These are phyloP conservation scores for Sclerospora graminicola DNA, from an alignment of 352 stramenopile genomes.

Conservation along the genomic window DNA sequence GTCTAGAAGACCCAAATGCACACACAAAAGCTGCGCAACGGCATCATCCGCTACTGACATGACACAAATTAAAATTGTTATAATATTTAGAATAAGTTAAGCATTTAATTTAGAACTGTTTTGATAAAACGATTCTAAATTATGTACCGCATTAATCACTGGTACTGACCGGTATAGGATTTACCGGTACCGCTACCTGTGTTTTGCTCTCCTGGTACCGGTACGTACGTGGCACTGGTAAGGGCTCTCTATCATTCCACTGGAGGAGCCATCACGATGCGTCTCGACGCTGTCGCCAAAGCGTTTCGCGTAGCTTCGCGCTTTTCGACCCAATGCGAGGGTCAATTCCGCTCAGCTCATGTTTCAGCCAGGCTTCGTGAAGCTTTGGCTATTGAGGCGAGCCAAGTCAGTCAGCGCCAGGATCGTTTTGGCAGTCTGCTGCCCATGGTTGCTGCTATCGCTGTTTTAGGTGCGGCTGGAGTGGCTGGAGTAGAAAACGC, in stretches of 20 bases:
- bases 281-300: slow-evolving; percentile 38
- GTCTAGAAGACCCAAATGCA: slow-evolving; percentile 67
- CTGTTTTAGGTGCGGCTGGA: slow-evolving; percentile 23
- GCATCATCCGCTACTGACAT: slow-evolving; percentile 29
- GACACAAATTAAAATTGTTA: no score
- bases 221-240: no score
- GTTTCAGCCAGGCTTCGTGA: slow-evolving; percentile 30
- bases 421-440: slow-evolving; percentile 11
- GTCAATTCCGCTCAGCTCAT: slow-evolving; percentile 19
- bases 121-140: no score
- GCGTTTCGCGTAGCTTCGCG: slow-evolving; percentile 27
- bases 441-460: slow-evolving; percentile 13
- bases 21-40: slow-evolving; percentile 71
- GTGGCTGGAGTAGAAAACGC: slow-evolving; percentile 7
- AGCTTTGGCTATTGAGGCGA: slow-evolving; percentile 32
- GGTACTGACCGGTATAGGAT: no score
- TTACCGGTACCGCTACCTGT: no score
- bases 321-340: slow-evolving; percentile 24
- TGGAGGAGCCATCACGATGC: slow-evolving; percentile 43
- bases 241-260: no score
- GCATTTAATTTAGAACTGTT: no score
- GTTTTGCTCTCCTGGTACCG: no score
- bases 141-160: no score
- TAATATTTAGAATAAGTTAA: no score
- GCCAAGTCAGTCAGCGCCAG: slow-evolving; percentile 16